Evolutionary conservation across 1,284 basidiomycete genomes (phyloP), one percentile per base, ranked within the genome.

Genomic region (Pascua sp.): DNA sequence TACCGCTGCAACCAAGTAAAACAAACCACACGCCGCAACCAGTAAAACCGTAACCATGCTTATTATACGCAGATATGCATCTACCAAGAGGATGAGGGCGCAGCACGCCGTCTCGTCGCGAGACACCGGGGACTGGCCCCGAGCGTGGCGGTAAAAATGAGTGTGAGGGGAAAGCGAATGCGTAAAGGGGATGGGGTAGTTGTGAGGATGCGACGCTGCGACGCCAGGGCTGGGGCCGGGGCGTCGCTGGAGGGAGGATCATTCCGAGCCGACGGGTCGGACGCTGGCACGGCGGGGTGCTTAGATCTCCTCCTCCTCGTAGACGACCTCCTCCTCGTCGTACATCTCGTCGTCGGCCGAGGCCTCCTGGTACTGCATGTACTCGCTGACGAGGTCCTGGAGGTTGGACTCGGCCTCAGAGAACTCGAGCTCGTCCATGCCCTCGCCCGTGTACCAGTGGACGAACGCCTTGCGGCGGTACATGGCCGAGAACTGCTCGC

Each of bases 401-500:
- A 95, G 91, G 84, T 95, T 95, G 66, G 89, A 91, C 56, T 96
- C 91, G 57, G 91, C 91, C 80, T 96, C 92, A 63, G 91, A 67
- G 63, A 85, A 86, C 82, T 92, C 92, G 88, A 97, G 92, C 85
- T 97, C 94, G 80, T 96, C 93, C 94, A 96, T 96, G 79, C 94
- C 93, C 83, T 95, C 92, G 76, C 93, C 91, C 47, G 91, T 96
- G 81, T 96, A 95, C 90, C 93, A 97, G 80, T 97, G 93, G 84
- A 97, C 87, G 88, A 97, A 97, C 45, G 94, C 94, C 83, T 96
- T 96, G 78, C 94, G 85, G 62, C 93, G 89, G 87, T 96, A 97
- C 95, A 97, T 98, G 79, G 91, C 90, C 60, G 90, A 90, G 86
- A 98, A 98, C 79, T 97, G 94, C 77, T 94, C 90, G 68, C 86